Conservation (phyloP, 495 filamentous ascomycete species). For the Aspergillus incahuasiensis region DNA sequence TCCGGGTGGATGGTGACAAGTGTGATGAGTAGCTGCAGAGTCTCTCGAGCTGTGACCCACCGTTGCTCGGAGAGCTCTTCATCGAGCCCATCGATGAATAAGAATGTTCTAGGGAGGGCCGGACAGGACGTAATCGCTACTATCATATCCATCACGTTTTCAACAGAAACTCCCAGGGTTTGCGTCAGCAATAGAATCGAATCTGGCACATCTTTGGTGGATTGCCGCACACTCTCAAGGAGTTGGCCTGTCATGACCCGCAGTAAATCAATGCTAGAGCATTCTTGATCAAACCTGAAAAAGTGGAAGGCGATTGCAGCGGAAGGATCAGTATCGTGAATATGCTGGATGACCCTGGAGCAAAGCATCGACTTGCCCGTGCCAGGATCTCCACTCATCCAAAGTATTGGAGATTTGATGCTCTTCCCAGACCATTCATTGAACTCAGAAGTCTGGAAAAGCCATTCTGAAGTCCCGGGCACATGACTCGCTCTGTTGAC, state of each 20-base stretch:
- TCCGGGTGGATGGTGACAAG: neutral
- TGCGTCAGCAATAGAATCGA: neutral
- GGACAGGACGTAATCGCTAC: neutral
- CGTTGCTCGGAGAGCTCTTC: neutral
- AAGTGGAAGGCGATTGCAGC: neutral
- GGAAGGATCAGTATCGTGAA: neutral
- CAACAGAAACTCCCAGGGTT: neutral
- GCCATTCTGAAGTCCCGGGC: slow-evolving; percentile 2
- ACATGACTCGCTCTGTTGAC: neutral
- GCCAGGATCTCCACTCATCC: slow-evolving; percentile 1
- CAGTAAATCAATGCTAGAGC: neutral
- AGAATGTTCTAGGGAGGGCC: neutral
- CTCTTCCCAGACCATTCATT: neutral
- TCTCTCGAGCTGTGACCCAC: neutral
- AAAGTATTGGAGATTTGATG: neutral
- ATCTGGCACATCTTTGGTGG: neutral
- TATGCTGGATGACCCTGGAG: neutral
- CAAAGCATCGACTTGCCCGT: slow-evolving; percentile 1
- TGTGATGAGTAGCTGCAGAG: neutral
- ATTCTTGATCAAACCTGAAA: neutral
- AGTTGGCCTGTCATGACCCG: neutral
- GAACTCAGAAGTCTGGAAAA: neutral
- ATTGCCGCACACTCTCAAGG: neutral
- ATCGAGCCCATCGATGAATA: neutral
- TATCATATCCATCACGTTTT: neutral